Base-by-base conservation (phyloP, 2,329 filamentous ascomycete genomes). In the Fonsecaea monophora region DNA sequence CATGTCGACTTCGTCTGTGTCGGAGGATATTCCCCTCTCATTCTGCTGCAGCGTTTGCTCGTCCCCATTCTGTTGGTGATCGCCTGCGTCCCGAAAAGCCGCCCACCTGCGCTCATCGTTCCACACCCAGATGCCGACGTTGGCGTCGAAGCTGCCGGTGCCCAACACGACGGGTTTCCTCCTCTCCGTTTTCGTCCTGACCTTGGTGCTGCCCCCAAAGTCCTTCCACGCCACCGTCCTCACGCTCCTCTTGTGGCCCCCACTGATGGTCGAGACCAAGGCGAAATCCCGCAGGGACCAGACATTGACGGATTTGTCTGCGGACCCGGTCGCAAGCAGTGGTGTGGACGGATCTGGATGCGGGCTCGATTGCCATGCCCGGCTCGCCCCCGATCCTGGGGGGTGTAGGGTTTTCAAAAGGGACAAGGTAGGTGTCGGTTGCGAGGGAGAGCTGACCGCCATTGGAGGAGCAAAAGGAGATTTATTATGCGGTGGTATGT, bases 121-220 rank as follows among this genome's bases (percentile, higher is more conserved):
- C 68, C 69, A 72, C 21, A 71, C 89, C 94, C 89, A 96, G 73
- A 91, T 86, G 9, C 93, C 95, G 1, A 94, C 94, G 1, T 92
- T 96, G 15, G 92, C 90, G 78, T 99, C 95, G 77, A 99, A 99
- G 77, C 91, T 95, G 3, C 92, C 95, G 0, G 94, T 97, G 4
- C 94, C 94, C 15, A 98, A 86, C 53, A 94, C 92, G 64, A 71
- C 69, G 4, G 67, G 68, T 91, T 89, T 76, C 89, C 87, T 21
- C 83, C 85, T 15, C 89, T 87, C n/a, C 83, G 85, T 13, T 84
- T 81, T 53, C 42, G 37, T 64, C 13, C 55, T 25, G 13, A 18
- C 45, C 35, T 59, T 65, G 32, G 53, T 67, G 62, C n/a, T 25
- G 74, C 72, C 58, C 53, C 68, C 72, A 45, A 69, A 69, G 53